Conservation (phyloP, 495 filamentous ascomycete genomes). For the Parachaetomium inaequale region DNA sequence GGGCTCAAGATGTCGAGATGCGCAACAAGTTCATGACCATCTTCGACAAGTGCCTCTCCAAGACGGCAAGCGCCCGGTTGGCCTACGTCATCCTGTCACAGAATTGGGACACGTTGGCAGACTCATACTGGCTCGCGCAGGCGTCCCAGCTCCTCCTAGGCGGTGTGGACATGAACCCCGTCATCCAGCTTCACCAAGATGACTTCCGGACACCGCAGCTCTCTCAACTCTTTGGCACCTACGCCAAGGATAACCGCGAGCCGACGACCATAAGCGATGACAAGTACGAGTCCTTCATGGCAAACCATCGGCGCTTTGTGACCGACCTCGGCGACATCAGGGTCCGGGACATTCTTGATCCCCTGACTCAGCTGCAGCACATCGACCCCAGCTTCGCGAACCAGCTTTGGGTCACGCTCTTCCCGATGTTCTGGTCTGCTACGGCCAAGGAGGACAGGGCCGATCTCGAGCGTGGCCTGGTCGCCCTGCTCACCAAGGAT, state of each 20-base stretch:
- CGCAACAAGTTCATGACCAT: slow-evolving; percentile 92
- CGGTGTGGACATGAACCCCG: slow-evolving; percentile 76
- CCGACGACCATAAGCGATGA: slow-evolving; percentile 72
- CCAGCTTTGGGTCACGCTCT: slow-evolving; percentile 83
- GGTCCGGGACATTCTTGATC: slow-evolving; percentile 81
- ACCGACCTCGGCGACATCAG: slow-evolving; percentile 77
- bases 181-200: slow-evolving; percentile 69
- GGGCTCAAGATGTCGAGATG: slow-evolving; percentile 95
- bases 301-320: slow-evolving; percentile 74
- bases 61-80: slow-evolving; percentile 77
- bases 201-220: slow-evolving; percentile 76
- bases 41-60: slow-evolving; percentile 86
- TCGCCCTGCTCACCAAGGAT: slow-evolving; percentile 83
- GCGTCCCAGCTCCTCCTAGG: slow-evolving; percentile 88
- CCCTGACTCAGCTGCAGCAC: slow-evolving; percentile 91
- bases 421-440: slow-evolving; percentile 90
- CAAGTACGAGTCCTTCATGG: slow-evolving; percentile 74
- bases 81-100: slow-evolving; percentile 88
- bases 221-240: slow-evolving; percentile 64
- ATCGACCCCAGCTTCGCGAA: slow-evolving; percentile 74
- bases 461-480: slow-evolving; percentile 88
- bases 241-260: slow-evolving; percentile 68
- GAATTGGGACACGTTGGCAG: slow-evolving; percentile 92
- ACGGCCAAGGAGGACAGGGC: slow-evolving; percentile 79
- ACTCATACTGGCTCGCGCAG: slow-evolving; percentile 95